phyloP scores from a whole-genome alignment of 441 rosid genomes.

The Pelargonium citronellum region DNA sequence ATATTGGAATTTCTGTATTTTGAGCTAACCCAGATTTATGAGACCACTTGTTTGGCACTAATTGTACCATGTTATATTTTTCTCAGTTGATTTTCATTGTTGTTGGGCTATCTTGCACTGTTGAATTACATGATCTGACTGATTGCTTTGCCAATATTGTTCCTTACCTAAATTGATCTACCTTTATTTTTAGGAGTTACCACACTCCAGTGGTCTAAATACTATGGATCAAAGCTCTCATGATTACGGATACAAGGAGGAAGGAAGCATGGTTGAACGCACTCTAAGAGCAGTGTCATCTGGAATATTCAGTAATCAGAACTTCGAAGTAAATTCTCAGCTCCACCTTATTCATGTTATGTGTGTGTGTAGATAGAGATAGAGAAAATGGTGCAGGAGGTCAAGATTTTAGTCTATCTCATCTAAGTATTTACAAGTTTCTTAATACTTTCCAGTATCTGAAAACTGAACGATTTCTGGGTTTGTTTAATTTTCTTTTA shows the following conservation, averaged over 20 bases:
- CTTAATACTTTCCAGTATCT: neutral
- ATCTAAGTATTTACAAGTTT: neutral
- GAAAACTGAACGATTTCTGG: neutral
- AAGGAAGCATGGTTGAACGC: constrained; percentile 41
- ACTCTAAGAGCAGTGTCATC: constrained; percentile 36
- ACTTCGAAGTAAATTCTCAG: constrained; percentile 45
- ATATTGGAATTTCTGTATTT: too few relatives aligned
- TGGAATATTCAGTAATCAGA: constrained; percentile 25
- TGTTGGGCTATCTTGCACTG: neutral
- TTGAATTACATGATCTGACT: neutral
- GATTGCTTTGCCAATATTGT: neutral
- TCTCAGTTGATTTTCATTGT: too few relatives aligned
- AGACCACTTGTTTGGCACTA: too few relatives aligned
- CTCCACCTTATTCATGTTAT: constrained; percentile 2
- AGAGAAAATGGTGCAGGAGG: neutral
- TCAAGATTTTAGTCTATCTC: neutral
- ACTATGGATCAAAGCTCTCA: constrained; percentile 34
- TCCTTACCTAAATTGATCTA: neutral
- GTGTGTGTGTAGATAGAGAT: neutral
- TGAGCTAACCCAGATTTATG: too few relatives aligned
- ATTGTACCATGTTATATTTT: too few relatives aligned
- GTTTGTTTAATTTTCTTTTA: neutral
- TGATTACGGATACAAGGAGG: constrained; percentile 33
- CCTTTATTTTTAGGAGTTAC: constrained; percentile 38
- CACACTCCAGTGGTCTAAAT: constrained; percentile 26